Evolutionary conservation across 805 yeast species (phyloP).

Genomic region (Candida khao-thaluensis): DNA sequence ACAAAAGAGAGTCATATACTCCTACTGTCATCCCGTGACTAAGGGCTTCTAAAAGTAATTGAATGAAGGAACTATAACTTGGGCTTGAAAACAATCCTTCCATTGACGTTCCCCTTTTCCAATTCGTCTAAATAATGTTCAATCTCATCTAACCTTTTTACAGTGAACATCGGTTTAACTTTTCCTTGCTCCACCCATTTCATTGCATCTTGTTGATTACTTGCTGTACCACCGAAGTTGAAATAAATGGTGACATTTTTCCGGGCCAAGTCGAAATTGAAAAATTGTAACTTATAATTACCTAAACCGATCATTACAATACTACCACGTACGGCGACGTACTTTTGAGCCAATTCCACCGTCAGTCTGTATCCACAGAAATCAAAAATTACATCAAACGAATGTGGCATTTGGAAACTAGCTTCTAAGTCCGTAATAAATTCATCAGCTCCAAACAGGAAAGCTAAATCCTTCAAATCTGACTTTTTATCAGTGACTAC

Average conservation of each 20-base stretch:
- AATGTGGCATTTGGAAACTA: conserved; percentile 25
- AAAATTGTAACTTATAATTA: conserved; percentile 26
- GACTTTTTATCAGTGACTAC: conserved; percentile 35
- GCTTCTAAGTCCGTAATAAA: conserved; percentile 32
- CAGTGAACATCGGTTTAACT: conserved; percentile 35
- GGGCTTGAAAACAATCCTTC: conserved; percentile 40
- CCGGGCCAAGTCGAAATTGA: conserved; percentile 36
- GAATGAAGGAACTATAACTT: too few relatives aligned
- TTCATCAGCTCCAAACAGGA: conserved; percentile 41
- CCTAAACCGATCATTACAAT: conserved; percentile 47
- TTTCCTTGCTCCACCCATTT: conserved; percentile 40
- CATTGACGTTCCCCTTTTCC: conserved; percentile 37
- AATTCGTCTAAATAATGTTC: conserved; percentile 36
- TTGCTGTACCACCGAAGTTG: conserved; percentile 45
- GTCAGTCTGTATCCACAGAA: conserved; percentile 37
- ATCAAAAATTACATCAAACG: conserved; percentile 42
- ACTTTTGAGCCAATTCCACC: conserved; percentile 26
- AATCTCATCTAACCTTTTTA: conserved; percentile 32
- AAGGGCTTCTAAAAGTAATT: too few relatives aligned
- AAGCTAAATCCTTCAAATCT: conserved; percentile 26
- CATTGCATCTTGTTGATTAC: conserved; percentile 44
- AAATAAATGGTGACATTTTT: conserved; percentile 41
- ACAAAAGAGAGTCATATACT: too few relatives aligned
- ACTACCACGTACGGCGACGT: conserved; percentile 34
- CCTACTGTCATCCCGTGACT: too few relatives aligned